phyloP scores from a whole-genome alignment of 306 rosid species.

The Comarum palustre region DNA sequence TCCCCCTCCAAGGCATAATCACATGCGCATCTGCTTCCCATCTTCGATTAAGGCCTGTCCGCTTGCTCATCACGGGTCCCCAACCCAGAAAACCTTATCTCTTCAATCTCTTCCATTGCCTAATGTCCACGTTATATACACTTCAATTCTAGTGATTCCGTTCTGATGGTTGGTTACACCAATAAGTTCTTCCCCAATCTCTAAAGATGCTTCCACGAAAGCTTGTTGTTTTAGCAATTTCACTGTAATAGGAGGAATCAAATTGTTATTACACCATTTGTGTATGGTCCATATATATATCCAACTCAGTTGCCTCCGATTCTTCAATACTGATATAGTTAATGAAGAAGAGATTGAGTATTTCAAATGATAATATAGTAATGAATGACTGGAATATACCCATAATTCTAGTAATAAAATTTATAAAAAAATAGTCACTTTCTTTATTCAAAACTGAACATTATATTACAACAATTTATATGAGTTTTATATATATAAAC shows the following conservation, averaged over 20 bases:
- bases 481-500: no score
- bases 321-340: no score
- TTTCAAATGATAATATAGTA: no score
- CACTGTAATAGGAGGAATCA: background rate
- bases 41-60: background rate
- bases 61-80: background rate
- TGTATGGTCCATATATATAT: no score
- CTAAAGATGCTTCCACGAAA: background rate
- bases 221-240: background rate
- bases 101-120: background rate
- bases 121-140: background rate
- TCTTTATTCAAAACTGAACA: no score
- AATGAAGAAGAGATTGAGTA: no score
- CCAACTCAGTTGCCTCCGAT: no score
- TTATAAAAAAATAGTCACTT: no score
- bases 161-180: background rate
- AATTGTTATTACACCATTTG: no score
- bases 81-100: background rate
- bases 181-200: background rate
- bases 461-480: no score
- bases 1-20: slow-evolving; percentile 5
- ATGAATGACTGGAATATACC: no score
- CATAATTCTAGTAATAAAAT: no score
- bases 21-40: slow-evolving; percentile 10
- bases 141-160: background rate